Evolutionary conservation across 2,329 filamentous ascomycete species (phyloP).

Genomic region (Apiospora aurea): DNA sequence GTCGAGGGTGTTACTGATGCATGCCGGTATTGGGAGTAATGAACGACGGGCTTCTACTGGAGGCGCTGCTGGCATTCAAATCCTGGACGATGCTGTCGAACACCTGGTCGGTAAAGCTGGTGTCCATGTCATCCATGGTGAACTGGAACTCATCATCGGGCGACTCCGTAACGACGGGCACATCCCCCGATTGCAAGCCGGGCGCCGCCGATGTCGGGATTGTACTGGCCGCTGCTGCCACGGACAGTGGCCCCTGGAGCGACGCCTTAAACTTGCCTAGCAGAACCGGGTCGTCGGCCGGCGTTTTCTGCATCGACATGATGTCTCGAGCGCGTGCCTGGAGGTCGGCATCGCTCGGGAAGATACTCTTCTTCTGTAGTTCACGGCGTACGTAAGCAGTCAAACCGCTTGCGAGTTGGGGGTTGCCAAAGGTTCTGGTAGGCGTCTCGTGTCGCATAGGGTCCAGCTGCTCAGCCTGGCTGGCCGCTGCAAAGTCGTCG

Average conservation of each 20-base stretch:
- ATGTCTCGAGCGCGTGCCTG: slow-evolving; percentile 56
- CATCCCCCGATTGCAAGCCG: neutral
- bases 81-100: slow-evolving; percentile 22
- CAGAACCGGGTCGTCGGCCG: slow-evolving; percentile 61
- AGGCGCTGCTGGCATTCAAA: slow-evolving; percentile 16
- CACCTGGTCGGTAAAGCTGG: slow-evolving; percentile 23
- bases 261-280: slow-evolving; percentile 57
- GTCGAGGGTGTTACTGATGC: neutral
- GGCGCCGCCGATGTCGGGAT: neutral
- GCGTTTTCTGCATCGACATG: slow-evolving; percentile 52
- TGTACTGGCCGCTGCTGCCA: neutral
- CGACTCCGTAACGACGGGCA: neutral
- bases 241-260: neutral
- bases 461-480: slow-evolving; percentile 56
- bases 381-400: slow-evolving; percentile 54
- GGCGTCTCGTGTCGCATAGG: slow-evolving; percentile 53
- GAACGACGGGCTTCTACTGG: neutral
- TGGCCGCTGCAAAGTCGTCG: slow-evolving; percentile 49
- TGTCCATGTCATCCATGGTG: slow-evolving; percentile 18
- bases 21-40: neutral
- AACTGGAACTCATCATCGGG: slow-evolving; percentile 10
- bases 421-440: slow-evolving; percentile 62
- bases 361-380: slow-evolving; percentile 45
- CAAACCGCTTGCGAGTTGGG: slow-evolving; percentile 64
- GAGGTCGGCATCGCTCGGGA: slow-evolving; percentile 58